These are phyloP conservation scores for Rhododendron ovatum DNA, from an alignment of 148 eudicot species.

Conservation along the genomic window DNA sequence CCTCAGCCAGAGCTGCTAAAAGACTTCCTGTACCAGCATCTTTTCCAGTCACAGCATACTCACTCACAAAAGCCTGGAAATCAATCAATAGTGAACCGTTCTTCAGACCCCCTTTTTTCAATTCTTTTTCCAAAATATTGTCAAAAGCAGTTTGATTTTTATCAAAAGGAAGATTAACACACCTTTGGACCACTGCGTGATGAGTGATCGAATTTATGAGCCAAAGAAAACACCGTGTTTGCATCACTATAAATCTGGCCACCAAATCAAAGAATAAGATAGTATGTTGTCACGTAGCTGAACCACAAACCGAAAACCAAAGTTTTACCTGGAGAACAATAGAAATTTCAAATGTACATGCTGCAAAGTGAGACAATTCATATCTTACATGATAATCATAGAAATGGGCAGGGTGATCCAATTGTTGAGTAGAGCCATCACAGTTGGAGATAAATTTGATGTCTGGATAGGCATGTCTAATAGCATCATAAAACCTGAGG, in stretches of 20 bases:
- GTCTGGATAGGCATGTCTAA: conserved; percentile 73
- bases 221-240: conserved; percentile 44
- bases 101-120: not conserved
- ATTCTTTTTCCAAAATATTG: not conserved
- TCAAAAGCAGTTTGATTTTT: not conserved
- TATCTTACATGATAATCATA: conserved; percentile 84
- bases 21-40: conserved; percentile 82
- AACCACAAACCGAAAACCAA: not conserved
- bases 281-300: not conserved
- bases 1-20: conserved; percentile 82
- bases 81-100: conserved; percentile 10
- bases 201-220: conserved; percentile 53
- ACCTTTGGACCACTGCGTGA: conserved; percentile 81
- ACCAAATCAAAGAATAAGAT: conserved; percentile 9
- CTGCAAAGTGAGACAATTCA: conserved; percentile 4
- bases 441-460: conserved; percentile 78
- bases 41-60: conserved; percentile 73
- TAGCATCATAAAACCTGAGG: conserved; percentile 65
- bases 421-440: conserved; percentile 50
- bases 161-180: not conserved
- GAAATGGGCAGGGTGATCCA: conserved; percentile 85
- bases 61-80: conserved; percentile 93
- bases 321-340: not conserved
- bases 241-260: conserved; percentile 57
- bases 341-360: not conserved